Evolutionary conservation across 2,329 filamentous ascomycete genomes (phyloP), one percentile per base, ranked within the genome.

Genomic region (Coleophoma eucalyptorum): DNA sequence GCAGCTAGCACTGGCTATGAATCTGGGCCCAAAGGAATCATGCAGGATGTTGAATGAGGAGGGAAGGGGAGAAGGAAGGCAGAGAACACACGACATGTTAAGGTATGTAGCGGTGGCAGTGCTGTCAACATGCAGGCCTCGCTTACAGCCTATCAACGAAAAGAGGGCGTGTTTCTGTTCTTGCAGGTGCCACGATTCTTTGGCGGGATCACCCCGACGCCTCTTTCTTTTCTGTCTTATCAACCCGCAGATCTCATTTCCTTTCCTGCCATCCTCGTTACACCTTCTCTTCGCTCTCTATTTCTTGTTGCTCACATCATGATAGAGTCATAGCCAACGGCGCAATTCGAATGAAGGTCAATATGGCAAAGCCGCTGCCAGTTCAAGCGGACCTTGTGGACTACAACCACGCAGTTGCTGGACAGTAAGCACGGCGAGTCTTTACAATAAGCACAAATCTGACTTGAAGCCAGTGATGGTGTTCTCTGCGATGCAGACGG

Each of bases 401-500:
- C 49, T 94, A 87, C 70, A 81, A 83, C 61, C 78, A 90, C 64
- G 89, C 87, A 46, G 90, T 91, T 55, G 90, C 90, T 55, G 90
- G 90, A 70, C 90, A 95, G 89, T 92, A 77, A 78, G 88, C 48
- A 42, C 18, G 37, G 21, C 48, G 20, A 45, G 43, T 49, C 35
- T 43, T 50, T 35, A 13, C 13, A 13, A 19, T 38, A 18, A 21
- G 34, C 45, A 19, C 19, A 41, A 20, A 34, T 18, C 58, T 63
- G 46, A 61, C 56, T 52, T 38, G 43, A 50, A 19, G 42, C 43
- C 65, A 97, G 92, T 72, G 92, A 95, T 59, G 94, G 94, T 57
- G 93, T 96, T 43, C 81, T 96, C 62, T 91, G 87, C 65, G 90
- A 96, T 64, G 77, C 80, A 50, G 84, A 89, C 48, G 94, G 94